Evolutionary conservation across 1,284 basidiomycete species (phyloP), one percentile per base, ranked within the genome.

Genomic region (Ceratobasidium sp.): DNA sequence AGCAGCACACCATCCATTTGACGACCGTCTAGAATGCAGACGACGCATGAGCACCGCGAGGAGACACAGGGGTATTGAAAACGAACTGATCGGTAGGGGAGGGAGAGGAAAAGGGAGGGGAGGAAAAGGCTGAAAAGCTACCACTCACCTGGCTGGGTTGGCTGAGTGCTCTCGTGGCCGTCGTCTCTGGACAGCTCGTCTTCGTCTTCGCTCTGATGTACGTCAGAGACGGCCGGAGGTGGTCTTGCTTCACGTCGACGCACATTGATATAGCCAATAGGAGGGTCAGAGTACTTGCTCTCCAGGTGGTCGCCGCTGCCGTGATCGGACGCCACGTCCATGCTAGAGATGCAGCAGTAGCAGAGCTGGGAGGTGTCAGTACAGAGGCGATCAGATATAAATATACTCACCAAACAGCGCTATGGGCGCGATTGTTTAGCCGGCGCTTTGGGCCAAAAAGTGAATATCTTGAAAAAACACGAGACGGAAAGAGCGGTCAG

Each of bases 251-350:
- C 23, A 58, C 15, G 23, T 39, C 60, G 69, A 74, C 69, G 69
- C 69, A 74, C 69, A 63, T 63, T 74, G 69, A 53, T 74, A 74
- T 74, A 74, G 60, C 58, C 69, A 74, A 74, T 74, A 53, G 69
- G 69, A 20, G 69, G 69, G 47, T 74, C 69, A 2, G 60, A 61
- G 58, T 49, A 47, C 47, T 63, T 74, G 56, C 23, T 15, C 31
- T 74, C 69, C 4, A 42, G 20, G 23, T 23, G 61, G 20, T 61
- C 51, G 28, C 15, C 51, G 42, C 54, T 28, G 42, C 35, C 31
- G 28, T 74, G 45, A 33, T 51, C 69, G 47, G 69, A 74, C 58
- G 45, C 69, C 13, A 74, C 42, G 58, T 74, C 69, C 69, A 74
- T 74, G 54, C 39, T 56, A 56, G 31, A 58, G 37, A 17, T 45